phyloP scores from a whole-genome alignment of 306 rosid genomes.

The Coriaria nepalensis region DNA sequence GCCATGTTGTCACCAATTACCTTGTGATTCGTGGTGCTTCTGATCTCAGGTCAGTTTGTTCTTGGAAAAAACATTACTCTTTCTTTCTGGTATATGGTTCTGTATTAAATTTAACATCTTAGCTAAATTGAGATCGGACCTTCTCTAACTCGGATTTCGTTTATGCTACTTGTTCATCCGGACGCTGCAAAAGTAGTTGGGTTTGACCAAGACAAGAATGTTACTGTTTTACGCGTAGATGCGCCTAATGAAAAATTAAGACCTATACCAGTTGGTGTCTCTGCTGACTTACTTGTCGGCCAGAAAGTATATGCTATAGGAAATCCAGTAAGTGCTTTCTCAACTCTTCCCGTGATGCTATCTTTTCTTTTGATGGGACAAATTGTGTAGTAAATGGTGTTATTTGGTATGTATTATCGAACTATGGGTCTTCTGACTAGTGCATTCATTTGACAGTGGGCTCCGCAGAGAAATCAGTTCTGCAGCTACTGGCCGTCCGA shows the following conservation, averaged over 20 bases:
- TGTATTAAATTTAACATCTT: too few species aligned
- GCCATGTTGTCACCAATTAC: conserved; percentile 86
- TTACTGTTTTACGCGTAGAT: conserved; percentile 75
- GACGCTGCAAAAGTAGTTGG: conserved; percentile 85
- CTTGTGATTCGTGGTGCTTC: conserved; percentile 99
- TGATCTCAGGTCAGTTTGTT: conserved; percentile 63
- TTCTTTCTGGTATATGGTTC: not conserved
- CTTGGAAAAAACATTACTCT: conserved; percentile 3
- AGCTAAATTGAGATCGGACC: too few species aligned
- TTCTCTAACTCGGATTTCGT: too few species aligned
- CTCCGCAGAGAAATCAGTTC: conserved; percentile 98
- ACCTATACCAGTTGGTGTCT: conserved; percentile 80
- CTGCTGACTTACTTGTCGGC: conserved; percentile 94
- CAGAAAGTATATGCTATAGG: conserved; percentile 97
- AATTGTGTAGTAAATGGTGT: conserved; percentile 34
- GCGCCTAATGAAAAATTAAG: conserved; percentile 80
- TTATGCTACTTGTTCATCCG: too few species aligned
- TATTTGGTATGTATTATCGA: conserved; percentile 47
- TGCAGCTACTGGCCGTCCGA: conserved; percentile 97
- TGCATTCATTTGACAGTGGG: conserved; percentile 40
- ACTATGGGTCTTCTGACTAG: conserved; percentile 13
- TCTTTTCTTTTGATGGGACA: conserved; percentile 5
- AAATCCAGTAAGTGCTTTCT: conserved; percentile 67
- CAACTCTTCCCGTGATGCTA: not conserved
- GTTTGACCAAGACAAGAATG: conserved; percentile 98